Conservation (phyloP, 768 basidiomycete genomes). For the Russula virescens region DNA sequence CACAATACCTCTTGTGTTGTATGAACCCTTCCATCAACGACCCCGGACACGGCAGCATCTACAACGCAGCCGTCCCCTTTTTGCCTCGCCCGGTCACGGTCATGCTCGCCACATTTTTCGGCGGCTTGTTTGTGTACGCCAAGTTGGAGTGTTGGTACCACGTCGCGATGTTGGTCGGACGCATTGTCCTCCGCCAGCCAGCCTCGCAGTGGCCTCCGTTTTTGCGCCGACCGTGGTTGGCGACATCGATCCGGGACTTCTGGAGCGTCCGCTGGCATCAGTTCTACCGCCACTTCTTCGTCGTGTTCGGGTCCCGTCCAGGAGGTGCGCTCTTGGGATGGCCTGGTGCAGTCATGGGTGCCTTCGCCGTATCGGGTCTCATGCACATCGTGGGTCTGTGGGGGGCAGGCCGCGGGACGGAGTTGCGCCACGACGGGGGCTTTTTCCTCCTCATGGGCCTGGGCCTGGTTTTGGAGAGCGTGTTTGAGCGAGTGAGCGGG, state of each 20-base stretch:
- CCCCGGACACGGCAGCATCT: background rate
- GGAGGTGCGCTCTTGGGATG: slow-evolving; percentile 39
- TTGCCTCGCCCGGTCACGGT: background rate
- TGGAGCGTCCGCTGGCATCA: slow-evolving; percentile 40
- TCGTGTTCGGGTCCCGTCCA: too few relatives aligned
- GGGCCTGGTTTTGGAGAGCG: slow-evolving; percentile 44
- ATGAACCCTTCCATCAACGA: slow-evolving; percentile 7
- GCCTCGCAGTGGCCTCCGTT: slow-evolving; percentile 33
- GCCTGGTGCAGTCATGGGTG: slow-evolving; percentile 46
- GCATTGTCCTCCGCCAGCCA: slow-evolving; percentile 29
- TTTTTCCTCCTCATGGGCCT: slow-evolving; percentile 57
- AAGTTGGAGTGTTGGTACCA: slow-evolving; percentile 24
- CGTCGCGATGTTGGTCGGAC: slow-evolving; percentile 25
- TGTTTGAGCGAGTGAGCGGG: slow-evolving; percentile 42
- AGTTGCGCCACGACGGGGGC: slow-evolving; percentile 39
- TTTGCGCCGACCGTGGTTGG: slow-evolving; percentile 32
- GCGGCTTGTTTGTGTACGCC: slow-evolving; percentile 12
- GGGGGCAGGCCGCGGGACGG: too few relatives aligned
- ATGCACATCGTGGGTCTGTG: too few relatives aligned
- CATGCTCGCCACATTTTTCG: background rate
- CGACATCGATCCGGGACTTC: slow-evolving; percentile 36
- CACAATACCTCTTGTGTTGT: too few relatives aligned
- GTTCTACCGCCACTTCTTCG: slow-evolving; percentile 28
- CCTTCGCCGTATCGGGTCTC: too few relatives aligned
- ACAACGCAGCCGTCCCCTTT: background rate